phyloP scores from a whole-genome alignment of 2,329 filamentous ascomycete genomes.

The Colletotrichum chlorophyti region DNA sequence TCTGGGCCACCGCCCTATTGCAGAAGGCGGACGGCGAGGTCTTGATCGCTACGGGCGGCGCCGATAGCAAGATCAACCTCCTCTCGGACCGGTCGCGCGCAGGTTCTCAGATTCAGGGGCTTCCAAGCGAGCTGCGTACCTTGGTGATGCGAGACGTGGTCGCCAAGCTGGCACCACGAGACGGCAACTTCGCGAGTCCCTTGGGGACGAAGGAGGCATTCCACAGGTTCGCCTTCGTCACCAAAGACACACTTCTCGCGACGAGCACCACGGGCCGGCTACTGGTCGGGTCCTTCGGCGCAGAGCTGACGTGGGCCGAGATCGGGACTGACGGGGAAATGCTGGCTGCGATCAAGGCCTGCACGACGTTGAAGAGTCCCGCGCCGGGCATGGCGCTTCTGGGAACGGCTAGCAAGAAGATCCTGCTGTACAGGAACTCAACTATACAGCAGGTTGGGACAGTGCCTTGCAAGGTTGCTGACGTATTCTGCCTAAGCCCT shows the following conservation, averaged over 20 bases:
- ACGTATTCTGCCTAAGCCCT: slow-evolving; percentile 50
- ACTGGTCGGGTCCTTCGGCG: slow-evolving; percentile 50
- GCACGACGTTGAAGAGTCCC: slow-evolving; percentile 53
- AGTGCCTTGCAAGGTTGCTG: slow-evolving; percentile 56
- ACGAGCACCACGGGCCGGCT: slow-evolving; percentile 68
- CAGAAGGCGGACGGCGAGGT: slow-evolving; percentile 39
- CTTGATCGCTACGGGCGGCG: slow-evolving; percentile 77
- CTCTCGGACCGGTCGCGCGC: slow-evolving; percentile 38
- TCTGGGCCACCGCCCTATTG: slow-evolving; percentile 75
- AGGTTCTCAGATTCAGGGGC: not conserved
- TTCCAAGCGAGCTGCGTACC: slow-evolving; percentile 29
- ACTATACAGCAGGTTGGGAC: slow-evolving; percentile 43
- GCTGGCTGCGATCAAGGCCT: slow-evolving; percentile 48
- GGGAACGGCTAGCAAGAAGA: slow-evolving; percentile 54
- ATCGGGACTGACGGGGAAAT: slow-evolving; percentile 42
- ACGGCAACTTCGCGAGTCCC: slow-evolving; percentile 38
- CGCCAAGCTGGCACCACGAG: slow-evolving; percentile 25
- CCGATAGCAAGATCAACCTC: slow-evolving; percentile 74
- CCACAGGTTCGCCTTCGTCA: slow-evolving; percentile 69
- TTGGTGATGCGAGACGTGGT: slow-evolving; percentile 44
- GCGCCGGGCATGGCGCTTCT: slow-evolving; percentile 49
- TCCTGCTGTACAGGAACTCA: slow-evolving; percentile 51
- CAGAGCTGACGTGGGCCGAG: slow-evolving; percentile 49
- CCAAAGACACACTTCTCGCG: slow-evolving; percentile 57
- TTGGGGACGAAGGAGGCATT: slow-evolving; percentile 51